A percentile compares a stretch with the other conserved stretches of the same genome.
These are phyloP conservation scores for Aspergillus ochraceoroseus DNA, from an alignment of 2,329 filamentous ascomycete species.

Conservation along the genomic window DNA sequence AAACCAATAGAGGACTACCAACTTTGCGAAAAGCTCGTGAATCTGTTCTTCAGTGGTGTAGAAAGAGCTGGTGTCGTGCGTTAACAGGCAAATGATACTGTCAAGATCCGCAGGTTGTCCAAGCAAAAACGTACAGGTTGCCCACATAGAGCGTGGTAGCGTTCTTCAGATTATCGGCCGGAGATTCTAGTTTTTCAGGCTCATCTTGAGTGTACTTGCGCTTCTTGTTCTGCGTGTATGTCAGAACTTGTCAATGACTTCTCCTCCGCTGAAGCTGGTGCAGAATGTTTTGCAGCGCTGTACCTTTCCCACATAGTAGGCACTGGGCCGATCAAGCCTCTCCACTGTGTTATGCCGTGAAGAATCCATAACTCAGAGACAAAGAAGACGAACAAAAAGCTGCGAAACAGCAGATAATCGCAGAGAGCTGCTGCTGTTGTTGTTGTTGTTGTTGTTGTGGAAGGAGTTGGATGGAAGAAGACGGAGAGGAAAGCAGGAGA, in stretches of 20 bases:
- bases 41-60: constrained; percentile 99
- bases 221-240: constrained; percentile 60
- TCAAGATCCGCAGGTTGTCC: too few relatives aligned
- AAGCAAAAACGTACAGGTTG: constrained; percentile 78
- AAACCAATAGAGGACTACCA: constrained; percentile 17
- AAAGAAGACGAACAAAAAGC: neutral
- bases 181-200: constrained; percentile 54
- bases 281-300: constrained; percentile 6
- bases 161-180: constrained; percentile 74
- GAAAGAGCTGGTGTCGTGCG: constrained; percentile 62
- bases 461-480: constrained; percentile 6
- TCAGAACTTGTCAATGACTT: constrained; percentile 7
- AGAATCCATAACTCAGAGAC: constrained; percentile 27
- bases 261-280: constrained; percentile 1
- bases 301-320: constrained; percentile 83
- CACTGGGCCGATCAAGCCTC: constrained; percentile 86
- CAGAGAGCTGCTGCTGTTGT: constrained; percentile 4
- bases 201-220: constrained; percentile 59
- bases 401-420: neutral
- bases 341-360: constrained; percentile 63
- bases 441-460: constrained; percentile 6
- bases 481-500: constrained; percentile 16
- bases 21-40: constrained; percentile 92
- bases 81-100: too few relatives aligned
- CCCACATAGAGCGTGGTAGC: constrained; percentile 96